Conservation (phyloP, 345 rosid genomes). For the Syzygium jambos region DNA sequence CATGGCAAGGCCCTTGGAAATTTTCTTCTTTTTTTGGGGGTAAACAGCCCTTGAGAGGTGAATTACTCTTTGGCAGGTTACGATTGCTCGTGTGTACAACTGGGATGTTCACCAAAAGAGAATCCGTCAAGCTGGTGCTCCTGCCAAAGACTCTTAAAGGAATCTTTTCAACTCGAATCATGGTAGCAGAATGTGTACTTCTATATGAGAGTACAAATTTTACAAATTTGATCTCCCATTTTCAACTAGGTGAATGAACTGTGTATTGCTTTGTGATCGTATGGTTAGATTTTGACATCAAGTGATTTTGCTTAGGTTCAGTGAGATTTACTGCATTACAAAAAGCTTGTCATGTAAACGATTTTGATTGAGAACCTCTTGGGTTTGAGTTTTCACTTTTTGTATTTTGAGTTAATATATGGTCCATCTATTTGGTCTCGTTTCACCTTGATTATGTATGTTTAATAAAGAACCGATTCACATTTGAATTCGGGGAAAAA, state of each 20-base stretch:
- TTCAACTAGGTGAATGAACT: neutral
- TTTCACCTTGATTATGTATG: neutral
- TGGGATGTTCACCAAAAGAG: constrained; percentile 95
- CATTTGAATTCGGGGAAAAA: neutral
- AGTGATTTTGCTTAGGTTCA: neutral
- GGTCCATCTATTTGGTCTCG: neutral
- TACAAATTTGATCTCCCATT: neutral
- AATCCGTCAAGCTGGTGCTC: constrained; percentile 34
- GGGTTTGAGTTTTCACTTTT: neutral
- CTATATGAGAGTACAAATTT: neutral
- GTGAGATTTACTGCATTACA: neutral
- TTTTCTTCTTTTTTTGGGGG: neutral
- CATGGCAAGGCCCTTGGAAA: neutral
- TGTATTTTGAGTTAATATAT: neutral
- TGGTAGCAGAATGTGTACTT: neutral
- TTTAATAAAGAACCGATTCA: neutral
- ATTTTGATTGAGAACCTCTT: neutral
- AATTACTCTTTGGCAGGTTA: constrained; percentile 45
- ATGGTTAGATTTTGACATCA: neutral
- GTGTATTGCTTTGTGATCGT: neutral
- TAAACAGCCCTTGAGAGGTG: neutral
- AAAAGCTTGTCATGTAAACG: neutral
- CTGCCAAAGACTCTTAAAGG: constrained; percentile 30
- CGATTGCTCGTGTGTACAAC: constrained; percentile 75
- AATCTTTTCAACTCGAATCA: neutral